phyloP scores from a whole-genome alignment of 306 rosid genomes.

The Cucurbita pepo region DNA sequence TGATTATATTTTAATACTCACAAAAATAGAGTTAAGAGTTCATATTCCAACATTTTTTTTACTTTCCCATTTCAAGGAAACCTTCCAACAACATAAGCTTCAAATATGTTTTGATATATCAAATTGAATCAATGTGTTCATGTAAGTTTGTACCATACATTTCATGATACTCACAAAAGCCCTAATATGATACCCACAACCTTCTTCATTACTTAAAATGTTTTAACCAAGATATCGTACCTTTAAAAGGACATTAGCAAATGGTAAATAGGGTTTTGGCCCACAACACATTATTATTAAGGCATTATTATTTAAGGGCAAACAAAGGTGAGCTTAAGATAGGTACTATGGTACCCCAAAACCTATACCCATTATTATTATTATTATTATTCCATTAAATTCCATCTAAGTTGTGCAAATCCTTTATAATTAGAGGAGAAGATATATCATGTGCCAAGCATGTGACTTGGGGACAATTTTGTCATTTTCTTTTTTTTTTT shows the following conservation, averaged over 20 bases:
- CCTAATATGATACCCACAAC: not conserved
- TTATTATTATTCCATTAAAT: not conserved
- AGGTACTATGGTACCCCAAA: slow-evolving; percentile 1
- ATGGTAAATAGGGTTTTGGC: not conserved
- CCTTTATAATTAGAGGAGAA: not conserved
- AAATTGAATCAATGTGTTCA: not conserved
- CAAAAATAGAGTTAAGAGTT: not conserved
- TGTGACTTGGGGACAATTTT: not conserved
- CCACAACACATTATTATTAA: not conserved
- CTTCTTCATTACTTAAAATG: not conserved
- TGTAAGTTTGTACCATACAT: not conserved
- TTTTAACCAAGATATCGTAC: not conserved
- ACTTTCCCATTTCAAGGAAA: not conserved
- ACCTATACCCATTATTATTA: not conserved
- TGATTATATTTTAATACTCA: not conserved
- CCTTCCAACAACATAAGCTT: not conserved
- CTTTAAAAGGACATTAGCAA: not conserved
- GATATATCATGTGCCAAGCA: not conserved
- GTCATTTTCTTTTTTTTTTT: not conserved
- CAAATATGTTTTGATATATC: not conserved
- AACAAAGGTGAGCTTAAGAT: not conserved
- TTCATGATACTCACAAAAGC: not conserved
- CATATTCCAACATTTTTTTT: not conserved
- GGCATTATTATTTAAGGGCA: not conserved
- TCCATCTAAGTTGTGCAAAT: not conserved